A percentile compares a stretch with the other conserved stretches of the same genome.
Conservation (phyloP, 352 stramenopile species). For the Globisporangium splendens region DNA sequence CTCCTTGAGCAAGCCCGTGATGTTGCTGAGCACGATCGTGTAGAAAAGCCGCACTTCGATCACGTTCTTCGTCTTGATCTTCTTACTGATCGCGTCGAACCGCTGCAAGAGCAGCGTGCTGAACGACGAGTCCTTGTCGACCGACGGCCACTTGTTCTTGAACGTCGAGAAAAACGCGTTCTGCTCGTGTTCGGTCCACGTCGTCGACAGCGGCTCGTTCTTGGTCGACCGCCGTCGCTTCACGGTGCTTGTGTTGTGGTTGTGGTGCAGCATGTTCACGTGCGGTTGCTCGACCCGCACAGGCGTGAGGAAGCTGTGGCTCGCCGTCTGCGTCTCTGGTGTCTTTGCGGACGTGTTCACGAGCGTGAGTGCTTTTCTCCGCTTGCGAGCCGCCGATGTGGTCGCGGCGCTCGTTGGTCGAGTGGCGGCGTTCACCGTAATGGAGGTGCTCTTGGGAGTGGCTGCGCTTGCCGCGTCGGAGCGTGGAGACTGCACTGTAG, state of each 20-base stretch:
- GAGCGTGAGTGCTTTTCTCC: constrained; percentile 8
- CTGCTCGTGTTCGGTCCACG: constrained; percentile 55
- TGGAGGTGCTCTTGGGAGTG: neutral
- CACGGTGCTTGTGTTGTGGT: constrained; percentile 4
- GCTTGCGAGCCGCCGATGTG: neutral
- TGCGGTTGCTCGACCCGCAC: constrained; percentile 14
- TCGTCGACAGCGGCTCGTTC: constrained; percentile 17
- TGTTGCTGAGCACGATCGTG: constrained; percentile 40
- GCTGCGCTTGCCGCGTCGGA: constrained; percentile 2
- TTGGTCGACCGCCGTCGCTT: constrained; percentile 19
- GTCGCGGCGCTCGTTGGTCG: neutral
- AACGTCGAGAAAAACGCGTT: constrained; percentile 69
- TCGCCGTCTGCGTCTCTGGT: constrained; percentile 7
- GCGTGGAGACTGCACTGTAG: constrained; percentile 1
- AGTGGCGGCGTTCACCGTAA: neutral
- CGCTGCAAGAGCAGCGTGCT: constrained; percentile 45
- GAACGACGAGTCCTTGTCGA: constrained; percentile 23
- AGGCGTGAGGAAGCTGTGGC: constrained; percentile 10
- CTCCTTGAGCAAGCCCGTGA: constrained; percentile 36
- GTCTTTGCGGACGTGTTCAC: constrained; percentile 16
- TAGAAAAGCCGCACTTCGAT: constrained; percentile 64
- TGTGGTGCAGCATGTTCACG: constrained; percentile 6
- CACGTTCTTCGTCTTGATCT: constrained; percentile 56
- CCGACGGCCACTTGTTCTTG: constrained; percentile 57
- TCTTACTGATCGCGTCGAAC: constrained; percentile 59